Percentiles rank a stretch among this genome's conserved stretches.
These are phyloP conservation scores for Globisporangium polare DNA, from an alignment of 352 stramenopile genomes.

Conservation along the genomic window DNA sequence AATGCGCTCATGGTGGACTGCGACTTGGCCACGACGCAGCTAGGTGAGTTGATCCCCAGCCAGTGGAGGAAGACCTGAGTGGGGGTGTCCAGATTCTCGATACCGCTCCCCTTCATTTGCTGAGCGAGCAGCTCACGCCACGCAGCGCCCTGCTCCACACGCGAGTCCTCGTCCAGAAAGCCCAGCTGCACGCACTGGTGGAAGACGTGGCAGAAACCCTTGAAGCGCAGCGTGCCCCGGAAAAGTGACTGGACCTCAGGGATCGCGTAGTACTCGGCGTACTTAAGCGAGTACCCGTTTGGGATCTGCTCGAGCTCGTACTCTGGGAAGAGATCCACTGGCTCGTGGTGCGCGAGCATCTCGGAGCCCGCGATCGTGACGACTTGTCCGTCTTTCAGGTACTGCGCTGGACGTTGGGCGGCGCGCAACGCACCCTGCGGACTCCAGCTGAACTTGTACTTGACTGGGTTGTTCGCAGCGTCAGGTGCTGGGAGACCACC, in stretches of 20 bases:
- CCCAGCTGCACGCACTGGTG: constrained; percentile 63
- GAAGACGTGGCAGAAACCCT: constrained; percentile 73
- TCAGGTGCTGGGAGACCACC: constrained; percentile 84
- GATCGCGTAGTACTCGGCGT: constrained; percentile 81
- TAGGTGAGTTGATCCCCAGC: constrained; percentile 25
- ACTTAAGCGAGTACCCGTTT: constrained; percentile 82
- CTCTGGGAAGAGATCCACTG: constrained; percentile 42
- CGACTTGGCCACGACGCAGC: constrained; percentile 13
- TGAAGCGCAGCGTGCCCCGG: constrained; percentile 82
- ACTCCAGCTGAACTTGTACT: constrained; percentile 93
- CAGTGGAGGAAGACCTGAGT: constrained; percentile 35
- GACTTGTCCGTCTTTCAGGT: constrained; percentile 38
- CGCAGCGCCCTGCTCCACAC: constrained; percentile 9
- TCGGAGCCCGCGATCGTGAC: constrained; percentile 53
- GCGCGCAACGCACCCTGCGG: constrained; percentile 56
- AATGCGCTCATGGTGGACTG: constrained; percentile 37
- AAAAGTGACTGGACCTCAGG: constrained; percentile 62
- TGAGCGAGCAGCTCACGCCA: constrained; percentile 50
- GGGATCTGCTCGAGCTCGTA: constrained; percentile 83
- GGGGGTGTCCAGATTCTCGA: constrained; percentile 11
- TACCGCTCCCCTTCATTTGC: constrained; percentile 21
- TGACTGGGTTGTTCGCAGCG: constrained; percentile 86
- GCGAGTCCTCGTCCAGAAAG: constrained; percentile 42
- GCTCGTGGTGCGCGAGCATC: constrained; percentile 41
- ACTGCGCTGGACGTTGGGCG: constrained; percentile 51